Conservation (phyloP, 2,329 filamentous ascomycete species). For the Aspergillus amoenus region DNA sequence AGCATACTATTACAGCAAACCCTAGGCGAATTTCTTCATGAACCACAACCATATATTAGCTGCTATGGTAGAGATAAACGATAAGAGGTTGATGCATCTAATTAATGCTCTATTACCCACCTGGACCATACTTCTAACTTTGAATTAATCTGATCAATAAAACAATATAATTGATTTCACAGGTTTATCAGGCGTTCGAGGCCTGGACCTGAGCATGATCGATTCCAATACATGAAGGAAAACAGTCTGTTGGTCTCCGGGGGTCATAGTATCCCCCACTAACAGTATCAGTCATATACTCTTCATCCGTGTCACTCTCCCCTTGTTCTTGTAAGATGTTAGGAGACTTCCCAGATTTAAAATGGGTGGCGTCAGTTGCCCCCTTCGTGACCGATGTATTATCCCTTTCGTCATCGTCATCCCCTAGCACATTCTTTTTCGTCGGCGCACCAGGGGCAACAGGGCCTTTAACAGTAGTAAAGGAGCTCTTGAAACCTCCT, state of each 20-base stretch:
- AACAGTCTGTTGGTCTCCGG: constrained; percentile 52
- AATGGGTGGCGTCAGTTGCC: constrained; percentile 8
- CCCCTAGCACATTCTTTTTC: constrained; percentile 44
- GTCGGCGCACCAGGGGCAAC: constrained; percentile 26
- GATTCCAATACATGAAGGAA: constrained; percentile 33
- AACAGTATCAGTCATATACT: constrained; percentile 49
- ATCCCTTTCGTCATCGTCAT: constrained; percentile 42
- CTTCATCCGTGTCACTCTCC: constrained; percentile 70
- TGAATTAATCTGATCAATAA: not conserved
- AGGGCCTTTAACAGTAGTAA: constrained; percentile 55
- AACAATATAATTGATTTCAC: not conserved
- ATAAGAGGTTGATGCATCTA: not conserved
- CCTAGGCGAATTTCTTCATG: not conserved
- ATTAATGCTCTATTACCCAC: not conserved
- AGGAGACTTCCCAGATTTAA: constrained; percentile 5
- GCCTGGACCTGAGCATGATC: not conserved
- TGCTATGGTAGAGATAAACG: not conserved
- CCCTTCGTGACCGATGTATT: constrained; percentile 19
- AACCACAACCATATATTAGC: not conserved
- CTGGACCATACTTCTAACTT: not conserved
- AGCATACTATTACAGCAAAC: not conserved
- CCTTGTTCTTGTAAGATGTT: constrained; percentile 46
- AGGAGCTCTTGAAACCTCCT: constrained; percentile 77
- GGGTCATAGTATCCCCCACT: constrained; percentile 54
- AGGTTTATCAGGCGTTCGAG: not conserved